Evolutionary conservation across 441 rosid species (phyloP), one percentile per base, ranked within the genome.

Genomic region (Pelargonium cotyledonis): DNA sequence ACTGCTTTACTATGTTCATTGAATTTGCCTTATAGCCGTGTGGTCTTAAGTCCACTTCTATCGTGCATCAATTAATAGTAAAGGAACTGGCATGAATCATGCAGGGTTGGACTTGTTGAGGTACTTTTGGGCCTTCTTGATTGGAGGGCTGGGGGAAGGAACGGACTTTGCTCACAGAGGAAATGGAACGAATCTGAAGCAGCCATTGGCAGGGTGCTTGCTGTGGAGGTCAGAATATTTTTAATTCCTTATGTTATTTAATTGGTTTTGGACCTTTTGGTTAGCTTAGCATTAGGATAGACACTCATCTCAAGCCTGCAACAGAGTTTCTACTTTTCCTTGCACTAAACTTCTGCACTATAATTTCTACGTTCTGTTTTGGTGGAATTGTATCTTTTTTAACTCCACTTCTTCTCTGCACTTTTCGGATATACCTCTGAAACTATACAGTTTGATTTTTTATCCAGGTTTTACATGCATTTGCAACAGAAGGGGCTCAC

Each of bases 111-210:
- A 65, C 96, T 95, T 68, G 89, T 92, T 58, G 98, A 92, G 64
- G 92, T 95, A 67, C 98, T 95, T 76, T 94, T 95, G 64, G 99
- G 97, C 65, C 86, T 95, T 74, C 98, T 95, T 80, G 99, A 95
- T 77, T 92, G 99, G 99, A 89, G 97, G 73, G 85, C 96, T 12
- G 99, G 97, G 6, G 98, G 99, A 65, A 88, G 90, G 77, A 87
- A 84, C 71, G 96, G 98, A 46, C 88, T 95, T 23, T 87, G 90
- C 78, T 80, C 95, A 65, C 97, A 95, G 71, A 87, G 92, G 99
- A 95, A 92, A 82, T 95, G 98, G 99, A 95, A 92, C 81, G 98
- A 92, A 85, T 88, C 97, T 0, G 99, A 95, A 84, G 99, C 97
- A 76, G 86, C 99, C 29, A 95, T 95, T 61, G 98, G 99, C 63